Percentiles rank a stretch among this genome's conserved stretches.
Evolutionary conservation across 169 alveolate genomes (phyloP).

Genomic region (Plasmodium reichenowi): DNA sequence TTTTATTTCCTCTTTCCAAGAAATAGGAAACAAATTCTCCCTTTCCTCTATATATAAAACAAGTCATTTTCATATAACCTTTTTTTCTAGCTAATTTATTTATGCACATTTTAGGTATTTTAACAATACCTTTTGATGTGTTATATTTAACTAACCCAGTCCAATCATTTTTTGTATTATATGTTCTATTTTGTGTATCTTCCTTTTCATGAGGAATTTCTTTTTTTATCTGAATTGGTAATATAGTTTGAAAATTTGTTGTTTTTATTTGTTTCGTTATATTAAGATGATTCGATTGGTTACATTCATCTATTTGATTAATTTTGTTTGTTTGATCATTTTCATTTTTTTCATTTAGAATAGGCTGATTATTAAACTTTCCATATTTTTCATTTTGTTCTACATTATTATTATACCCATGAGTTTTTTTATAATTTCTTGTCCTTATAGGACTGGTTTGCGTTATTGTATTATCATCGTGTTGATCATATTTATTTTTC

Average conservation of each 20-base stretch:
- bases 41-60: conserved; percentile 66
- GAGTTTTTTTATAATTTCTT: background rate
- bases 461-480: background rate
- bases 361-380: conserved; percentile 2
- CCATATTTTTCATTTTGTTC: conserved; percentile 16
- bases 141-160: conserved; percentile 47
- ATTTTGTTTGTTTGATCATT: background rate
- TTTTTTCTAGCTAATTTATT: conserved; percentile 70
- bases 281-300: conserved; percentile 1
- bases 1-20: conserved; percentile 39
- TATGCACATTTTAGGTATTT: conserved; percentile 65
- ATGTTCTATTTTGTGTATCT: background rate
- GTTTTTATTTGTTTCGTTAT: background rate
- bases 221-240: conserved; percentile 2
- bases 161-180: conserved; percentile 40
- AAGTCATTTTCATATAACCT: conserved; percentile 53
- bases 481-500: conserved; percentile 22
- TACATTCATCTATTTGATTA: background rate
- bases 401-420: background rate
- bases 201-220: background rate
- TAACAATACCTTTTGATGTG: conserved; percentile 49
- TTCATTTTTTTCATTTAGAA: background rate
- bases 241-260: background rate
- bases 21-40: conserved; percentile 71
- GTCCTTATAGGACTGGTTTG: background rate